phyloP scores from a whole-genome alignment of 805 yeast species.

The Teunomyces barrocoloradensis region DNA sequence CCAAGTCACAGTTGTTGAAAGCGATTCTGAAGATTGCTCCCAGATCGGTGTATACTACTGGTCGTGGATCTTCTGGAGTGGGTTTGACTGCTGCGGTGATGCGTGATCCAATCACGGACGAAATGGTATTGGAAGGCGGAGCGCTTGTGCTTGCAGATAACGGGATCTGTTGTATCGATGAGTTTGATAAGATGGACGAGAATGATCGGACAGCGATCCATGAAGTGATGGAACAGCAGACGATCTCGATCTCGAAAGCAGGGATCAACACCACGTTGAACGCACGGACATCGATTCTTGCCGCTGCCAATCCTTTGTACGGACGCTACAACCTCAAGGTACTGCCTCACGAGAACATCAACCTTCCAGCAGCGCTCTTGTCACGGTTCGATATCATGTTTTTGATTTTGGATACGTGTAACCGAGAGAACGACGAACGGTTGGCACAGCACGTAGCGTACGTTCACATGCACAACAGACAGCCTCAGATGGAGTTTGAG shows the following conservation, averaged over 20 bases:
- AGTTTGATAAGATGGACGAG: slow-evolving; percentile 98
- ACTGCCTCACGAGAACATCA: slow-evolving; percentile 93
- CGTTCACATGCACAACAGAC: slow-evolving; percentile 90
- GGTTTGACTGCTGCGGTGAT: slow-evolving; percentile 98
- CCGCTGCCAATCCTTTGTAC: slow-evolving; percentile 97
- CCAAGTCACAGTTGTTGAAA: slow-evolving; percentile 92
- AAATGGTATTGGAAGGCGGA: slow-evolving; percentile 97
- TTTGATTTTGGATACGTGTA: slow-evolving; percentile 81
- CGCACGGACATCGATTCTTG: slow-evolving; percentile 91
- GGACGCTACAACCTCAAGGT: slow-evolving; percentile 90
- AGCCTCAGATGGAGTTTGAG: slow-evolving; percentile 72
- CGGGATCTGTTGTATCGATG: slow-evolving; percentile 98
- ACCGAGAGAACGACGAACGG: slow-evolving; percentile 73
- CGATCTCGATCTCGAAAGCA: slow-evolving; percentile 95
- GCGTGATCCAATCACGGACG: slow-evolving; percentile 99
- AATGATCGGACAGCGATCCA: slow-evolving; percentile 95
- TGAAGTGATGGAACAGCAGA: slow-evolving; percentile 99
- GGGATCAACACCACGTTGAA: slow-evolving; percentile 95
- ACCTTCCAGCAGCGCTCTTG: slow-evolving; percentile 91
- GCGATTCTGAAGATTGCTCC: slow-evolving; percentile 92
- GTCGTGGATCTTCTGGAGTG: slow-evolving; percentile 98
- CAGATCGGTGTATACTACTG: slow-evolving; percentile 95
- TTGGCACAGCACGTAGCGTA: slow-evolving; percentile 92
- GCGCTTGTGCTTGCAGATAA: slow-evolving; percentile 95
- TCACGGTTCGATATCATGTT: slow-evolving; percentile 93